phyloP scores from a whole-genome alignment of 305 asterid genomes.

The Fraxinus dipetala region DNA sequence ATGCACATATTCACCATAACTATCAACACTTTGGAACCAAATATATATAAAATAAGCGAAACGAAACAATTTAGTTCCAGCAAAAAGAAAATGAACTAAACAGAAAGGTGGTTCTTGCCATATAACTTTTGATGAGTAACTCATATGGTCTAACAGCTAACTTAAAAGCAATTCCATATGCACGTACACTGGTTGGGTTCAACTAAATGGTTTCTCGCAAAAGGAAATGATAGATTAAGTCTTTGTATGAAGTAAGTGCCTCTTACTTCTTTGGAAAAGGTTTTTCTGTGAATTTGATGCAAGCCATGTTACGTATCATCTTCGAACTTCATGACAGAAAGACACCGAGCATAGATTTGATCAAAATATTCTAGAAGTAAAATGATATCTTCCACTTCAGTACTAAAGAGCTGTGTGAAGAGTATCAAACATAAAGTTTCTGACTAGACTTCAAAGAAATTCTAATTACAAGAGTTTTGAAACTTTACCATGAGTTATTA shows the following conservation, averaged over 20 bases:
- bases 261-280: background rate
- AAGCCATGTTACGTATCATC: background rate
- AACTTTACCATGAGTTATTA: background rate
- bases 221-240: background rate
- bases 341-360: background rate
- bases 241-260: background rate
- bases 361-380: background rate
- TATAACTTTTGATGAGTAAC: background rate
- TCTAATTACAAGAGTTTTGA: background rate
- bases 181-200: background rate
- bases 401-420: background rate
- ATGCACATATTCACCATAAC: slow-evolving; percentile 20
- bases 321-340: background rate
- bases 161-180: background rate
- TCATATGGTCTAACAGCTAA: background rate
- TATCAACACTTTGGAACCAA: slow-evolving; percentile 18
- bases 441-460: background rate
- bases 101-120: slow-evolving; percentile 12
- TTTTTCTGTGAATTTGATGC: background rate
- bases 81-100: slow-evolving; percentile 7
- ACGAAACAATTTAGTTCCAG: background rate
- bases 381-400: background rate
- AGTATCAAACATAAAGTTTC: background rate
- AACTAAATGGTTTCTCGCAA: background rate
- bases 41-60: background rate